These are phyloP conservation scores for Aquanectria penicillioides DNA, from an alignment of 2,329 filamentous ascomycete genomes.

Conservation along the genomic window DNA sequence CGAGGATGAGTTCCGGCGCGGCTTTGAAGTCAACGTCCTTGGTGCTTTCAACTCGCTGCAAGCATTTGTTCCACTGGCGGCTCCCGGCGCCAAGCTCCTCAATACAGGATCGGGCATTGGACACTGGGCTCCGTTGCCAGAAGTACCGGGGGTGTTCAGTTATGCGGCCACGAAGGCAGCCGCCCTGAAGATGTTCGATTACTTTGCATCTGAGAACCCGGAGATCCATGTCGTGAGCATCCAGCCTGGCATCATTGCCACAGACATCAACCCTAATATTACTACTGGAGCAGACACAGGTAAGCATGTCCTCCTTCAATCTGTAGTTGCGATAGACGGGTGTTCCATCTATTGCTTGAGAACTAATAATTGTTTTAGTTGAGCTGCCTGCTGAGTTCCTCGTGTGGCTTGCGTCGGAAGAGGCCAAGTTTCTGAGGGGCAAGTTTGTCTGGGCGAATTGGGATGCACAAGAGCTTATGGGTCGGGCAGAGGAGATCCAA, in stretches of 20 bases:
- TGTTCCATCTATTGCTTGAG: too few relatives aligned
- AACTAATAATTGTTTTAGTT: constrained; percentile 17
- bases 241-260: constrained; percentile 54
- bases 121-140: constrained; percentile 36
- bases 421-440: constrained; percentile 47
- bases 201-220: constrained; percentile 48
- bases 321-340: too few relatives aligned
- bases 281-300: too few relatives aligned
- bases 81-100: constrained; percentile 29
- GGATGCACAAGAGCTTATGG: constrained; percentile 49
- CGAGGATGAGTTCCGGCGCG: constrained; percentile 9
- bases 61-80: constrained; percentile 32
- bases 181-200: constrained; percentile 47
- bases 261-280: constrained; percentile 43
- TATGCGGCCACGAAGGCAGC: constrained; percentile 52
- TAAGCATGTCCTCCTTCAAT: background rate
- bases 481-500: constrained; percentile 47
- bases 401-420: constrained; percentile 34
- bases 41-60: constrained; percentile 38
- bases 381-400: constrained; percentile 31
- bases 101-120: constrained; percentile 33
- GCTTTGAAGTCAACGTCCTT: constrained; percentile 39
- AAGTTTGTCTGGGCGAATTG: constrained; percentile 47
- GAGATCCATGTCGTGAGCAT: constrained; percentile 48
- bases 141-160: constrained; percentile 29